phyloP scores from a whole-genome alignment of 2,329 filamentous ascomycete species.

The Talaromyces sp. region DNA sequence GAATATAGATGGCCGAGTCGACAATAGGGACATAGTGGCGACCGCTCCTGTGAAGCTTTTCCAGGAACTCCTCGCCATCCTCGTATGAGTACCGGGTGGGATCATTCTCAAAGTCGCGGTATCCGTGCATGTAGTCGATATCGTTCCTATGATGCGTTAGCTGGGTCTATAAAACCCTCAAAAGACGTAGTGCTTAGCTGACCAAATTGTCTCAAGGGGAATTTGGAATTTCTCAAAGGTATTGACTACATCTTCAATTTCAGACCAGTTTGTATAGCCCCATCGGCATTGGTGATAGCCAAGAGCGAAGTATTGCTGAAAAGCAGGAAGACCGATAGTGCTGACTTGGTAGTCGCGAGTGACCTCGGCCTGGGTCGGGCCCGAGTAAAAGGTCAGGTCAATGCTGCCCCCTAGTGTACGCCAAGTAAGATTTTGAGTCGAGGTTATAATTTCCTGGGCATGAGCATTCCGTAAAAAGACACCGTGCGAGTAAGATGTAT shows the following conservation, averaged over 20 bases:
- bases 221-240: slow-evolving; percentile 59
- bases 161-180: not conserved
- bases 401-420: slow-evolving; percentile 73
- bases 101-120: slow-evolving; percentile 63
- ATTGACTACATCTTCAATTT: slow-evolving; percentile 61
- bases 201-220: slow-evolving; percentile 57
- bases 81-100: slow-evolving; percentile 54
- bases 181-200: slow-evolving; percentile 1
- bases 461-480: slow-evolving; percentile 78
- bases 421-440: slow-evolving; percentile 69
- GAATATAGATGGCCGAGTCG: slow-evolving; percentile 69
- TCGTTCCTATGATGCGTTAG: slow-evolving; percentile 32
- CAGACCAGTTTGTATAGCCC: slow-evolving; percentile 75
- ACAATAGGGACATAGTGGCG: slow-evolving; percentile 65
- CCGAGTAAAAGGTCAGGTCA: slow-evolving; percentile 78
- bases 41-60: slow-evolving; percentile 55
- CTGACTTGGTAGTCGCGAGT: slow-evolving; percentile 72
- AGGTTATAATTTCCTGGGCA: slow-evolving; percentile 71
- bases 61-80: slow-evolving; percentile 56
- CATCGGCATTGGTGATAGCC: slow-evolving; percentile 84
- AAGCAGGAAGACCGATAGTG: slow-evolving; percentile 69
- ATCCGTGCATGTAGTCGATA: slow-evolving; percentile 63
- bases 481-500: slow-evolving; percentile 72
- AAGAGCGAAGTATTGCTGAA: slow-evolving; percentile 81
- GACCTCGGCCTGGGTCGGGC: slow-evolving; percentile 68